Evolutionary conservation across 2,329 filamentous ascomycete species (phyloP).

Genomic region (Aspergillus fijiensis): DNA sequence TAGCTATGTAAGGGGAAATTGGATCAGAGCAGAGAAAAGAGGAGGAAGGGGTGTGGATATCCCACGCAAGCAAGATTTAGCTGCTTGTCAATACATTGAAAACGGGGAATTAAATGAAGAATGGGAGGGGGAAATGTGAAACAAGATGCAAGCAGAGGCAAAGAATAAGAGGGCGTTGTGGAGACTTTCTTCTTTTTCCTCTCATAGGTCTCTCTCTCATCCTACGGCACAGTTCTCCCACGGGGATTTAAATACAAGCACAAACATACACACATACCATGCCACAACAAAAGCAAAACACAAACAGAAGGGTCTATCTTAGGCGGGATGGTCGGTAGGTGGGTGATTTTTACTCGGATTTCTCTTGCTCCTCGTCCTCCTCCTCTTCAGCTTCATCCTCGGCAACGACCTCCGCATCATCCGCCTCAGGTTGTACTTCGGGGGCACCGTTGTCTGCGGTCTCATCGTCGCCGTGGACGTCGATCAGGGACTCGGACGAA

Average conservation of each 20-base stretch:
- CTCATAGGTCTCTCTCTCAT: too few relatives aligned
- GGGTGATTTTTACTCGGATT: not conserved
- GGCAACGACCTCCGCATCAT: constrained; percentile 15
- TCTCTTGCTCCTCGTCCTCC: not conserved
- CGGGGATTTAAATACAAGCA: not conserved
- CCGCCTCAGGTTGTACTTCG: constrained; percentile 30
- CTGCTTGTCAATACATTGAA: not conserved
- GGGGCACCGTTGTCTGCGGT: constrained; percentile 35
- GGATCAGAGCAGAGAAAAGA: not conserved
- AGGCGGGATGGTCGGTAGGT: not conserved
- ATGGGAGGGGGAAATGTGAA: not conserved
- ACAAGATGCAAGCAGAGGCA: constrained; percentile 18
- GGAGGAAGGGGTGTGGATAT: not conserved
- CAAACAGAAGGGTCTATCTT: constrained; percentile 12
- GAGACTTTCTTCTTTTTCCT: too few relatives aligned
- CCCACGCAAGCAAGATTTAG: not conserved
- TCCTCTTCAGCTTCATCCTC: not conserved
- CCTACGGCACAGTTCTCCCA: constrained; percentile 1
- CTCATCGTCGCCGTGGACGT: constrained; percentile 38
- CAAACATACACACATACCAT: constrained; percentile 4
- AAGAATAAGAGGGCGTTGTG: constrained; percentile 2
- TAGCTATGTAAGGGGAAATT: constrained; percentile 4
- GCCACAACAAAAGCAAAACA: constrained; percentile 20
- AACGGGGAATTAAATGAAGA: not conserved
- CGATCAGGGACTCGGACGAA: constrained; percentile 43